Evolutionary conservation across 495 filamentous ascomycete genomes (phyloP).

Genomic region (Cenococcum geophilum): DNA sequence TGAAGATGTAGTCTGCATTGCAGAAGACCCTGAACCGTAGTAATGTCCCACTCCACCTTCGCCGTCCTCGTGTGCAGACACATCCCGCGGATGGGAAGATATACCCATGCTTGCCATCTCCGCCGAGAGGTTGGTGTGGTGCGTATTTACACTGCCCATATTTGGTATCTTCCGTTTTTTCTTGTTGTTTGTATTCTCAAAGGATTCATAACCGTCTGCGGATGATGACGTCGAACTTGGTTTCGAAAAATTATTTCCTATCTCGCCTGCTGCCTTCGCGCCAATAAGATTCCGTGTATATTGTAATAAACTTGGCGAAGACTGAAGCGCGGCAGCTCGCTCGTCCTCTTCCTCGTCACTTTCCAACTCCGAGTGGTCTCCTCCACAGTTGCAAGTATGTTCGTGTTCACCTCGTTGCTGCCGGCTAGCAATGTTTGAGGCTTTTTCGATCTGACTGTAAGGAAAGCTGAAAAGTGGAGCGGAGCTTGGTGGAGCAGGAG

Average conservation of each 20-base stretch:
- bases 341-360: constrained; percentile 36
- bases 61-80: constrained; percentile 42
- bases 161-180: constrained; percentile 98
- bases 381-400: constrained; percentile 29
- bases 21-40: constrained; percentile 51
- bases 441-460: constrained; percentile 46
- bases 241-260: constrained; percentile 23
- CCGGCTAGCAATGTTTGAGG: constrained; percentile 23
- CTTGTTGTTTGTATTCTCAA: constrained; percentile 99
- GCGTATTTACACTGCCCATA: constrained; percentile 60
- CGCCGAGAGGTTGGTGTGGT: constrained; percentile 56
- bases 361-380: constrained; percentile 31
- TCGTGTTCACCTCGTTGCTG: constrained; percentile 36
- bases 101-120: constrained; percentile 60
- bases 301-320: constrained; percentile 32
- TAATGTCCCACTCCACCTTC: constrained; percentile 45
- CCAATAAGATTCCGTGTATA: constrained; percentile 16
- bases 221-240: constrained; percentile 39
- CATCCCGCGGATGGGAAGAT: constrained; percentile 42
- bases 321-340: constrained; percentile 14
- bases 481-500: constrained; percentile 59
- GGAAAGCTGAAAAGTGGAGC: constrained; percentile 72
- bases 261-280: constrained; percentile 2
- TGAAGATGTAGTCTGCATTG: constrained; percentile 40
- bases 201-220: constrained; percentile 88